Conservation (phyloP, 768 basidiomycete genomes). For the Suillus cothurnatus region DNA sequence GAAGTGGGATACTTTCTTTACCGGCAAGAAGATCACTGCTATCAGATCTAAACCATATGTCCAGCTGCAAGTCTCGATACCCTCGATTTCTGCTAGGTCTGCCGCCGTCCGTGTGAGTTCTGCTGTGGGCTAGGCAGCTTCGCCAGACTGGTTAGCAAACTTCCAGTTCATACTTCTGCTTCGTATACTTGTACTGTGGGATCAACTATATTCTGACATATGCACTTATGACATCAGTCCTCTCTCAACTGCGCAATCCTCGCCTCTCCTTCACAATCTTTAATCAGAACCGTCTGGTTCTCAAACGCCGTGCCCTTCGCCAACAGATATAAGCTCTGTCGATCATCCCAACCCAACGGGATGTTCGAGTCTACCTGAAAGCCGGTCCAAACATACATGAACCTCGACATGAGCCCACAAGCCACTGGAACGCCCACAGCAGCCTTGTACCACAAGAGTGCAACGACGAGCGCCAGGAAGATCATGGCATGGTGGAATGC, state of each 20-base stretch:
- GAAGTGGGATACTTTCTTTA: too few species aligned
- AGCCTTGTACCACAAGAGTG: constrained; percentile 21
- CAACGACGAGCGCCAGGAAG: constrained; percentile 29
- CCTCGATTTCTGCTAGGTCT: too few species aligned
- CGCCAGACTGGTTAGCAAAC: too few species aligned
- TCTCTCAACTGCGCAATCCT: background rate
- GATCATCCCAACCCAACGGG: constrained; percentile 35
- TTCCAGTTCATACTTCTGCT: too few species aligned
- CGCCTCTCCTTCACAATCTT: background rate
- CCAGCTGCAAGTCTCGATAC: too few species aligned
- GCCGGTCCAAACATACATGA: constrained; percentile 30
- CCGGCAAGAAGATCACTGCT: too few species aligned
- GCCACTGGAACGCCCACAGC: constrained; percentile 24
- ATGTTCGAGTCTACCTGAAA: constrained; percentile 26
- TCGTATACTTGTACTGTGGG: background rate
- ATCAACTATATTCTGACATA: background rate
- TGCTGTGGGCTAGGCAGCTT: too few species aligned
- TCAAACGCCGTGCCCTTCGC: constrained; percentile 20
- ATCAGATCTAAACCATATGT: too few species aligned
- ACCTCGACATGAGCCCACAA: constrained; percentile 21
- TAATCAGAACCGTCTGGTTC: constrained; percentile 7
- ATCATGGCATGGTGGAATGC: constrained; percentile 36
- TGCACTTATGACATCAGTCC: background rate
- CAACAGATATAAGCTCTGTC: constrained; percentile 37
- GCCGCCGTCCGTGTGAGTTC: too few species aligned